phyloP scores from a whole-genome alignment of 306 rosid species.

The Rosa rugosa region DNA sequence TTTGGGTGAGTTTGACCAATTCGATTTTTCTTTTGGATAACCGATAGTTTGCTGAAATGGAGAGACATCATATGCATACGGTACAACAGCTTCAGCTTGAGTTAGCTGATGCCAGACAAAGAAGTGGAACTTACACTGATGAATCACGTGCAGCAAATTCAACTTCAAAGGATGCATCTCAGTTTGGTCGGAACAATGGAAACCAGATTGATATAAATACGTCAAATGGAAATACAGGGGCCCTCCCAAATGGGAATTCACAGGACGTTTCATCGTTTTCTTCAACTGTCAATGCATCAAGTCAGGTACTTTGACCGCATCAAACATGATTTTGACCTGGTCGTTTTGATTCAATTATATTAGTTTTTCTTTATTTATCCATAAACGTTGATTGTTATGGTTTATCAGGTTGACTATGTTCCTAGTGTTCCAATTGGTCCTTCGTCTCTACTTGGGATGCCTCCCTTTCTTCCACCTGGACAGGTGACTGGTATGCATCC shows the following conservation, averaged over 20 bases:
- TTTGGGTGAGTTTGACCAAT: slow-evolving; percentile 5
- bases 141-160: slow-evolving; percentile 62
- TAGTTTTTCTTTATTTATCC: not conserved
- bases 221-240: slow-evolving; percentile 59
- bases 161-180: slow-evolving; percentile 56
- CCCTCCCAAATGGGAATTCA: slow-evolving; percentile 62
- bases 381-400: slow-evolving; percentile 12
- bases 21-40: slow-evolving; percentile 28
- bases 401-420: slow-evolving; percentile 60
- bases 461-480: slow-evolving; percentile 87
- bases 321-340: not conserved
- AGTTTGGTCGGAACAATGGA: slow-evolving; percentile 69
- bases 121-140: slow-evolving; percentile 64
- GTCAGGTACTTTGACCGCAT: slow-evolving; percentile 47
- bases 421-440: slow-evolving; percentile 71
- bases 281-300: slow-evolving; percentile 55
- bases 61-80: slow-evolving; percentile 79
- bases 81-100: slow-evolving; percentile 89
- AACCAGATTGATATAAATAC: slow-evolving; percentile 57
- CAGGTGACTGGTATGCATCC: slow-evolving; percentile 85
- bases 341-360: not conserved
- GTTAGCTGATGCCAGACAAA: slow-evolving; percentile 85
- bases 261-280: slow-evolving; percentile 61
- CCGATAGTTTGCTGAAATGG: slow-evolving; percentile 85
- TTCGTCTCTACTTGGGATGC: slow-evolving; percentile 78